Evolutionary conservation across 768 basidiomycete genomes (phyloP), one percentile per base, ranked within the genome.

Genomic region (Boletellus sp.): DNA sequence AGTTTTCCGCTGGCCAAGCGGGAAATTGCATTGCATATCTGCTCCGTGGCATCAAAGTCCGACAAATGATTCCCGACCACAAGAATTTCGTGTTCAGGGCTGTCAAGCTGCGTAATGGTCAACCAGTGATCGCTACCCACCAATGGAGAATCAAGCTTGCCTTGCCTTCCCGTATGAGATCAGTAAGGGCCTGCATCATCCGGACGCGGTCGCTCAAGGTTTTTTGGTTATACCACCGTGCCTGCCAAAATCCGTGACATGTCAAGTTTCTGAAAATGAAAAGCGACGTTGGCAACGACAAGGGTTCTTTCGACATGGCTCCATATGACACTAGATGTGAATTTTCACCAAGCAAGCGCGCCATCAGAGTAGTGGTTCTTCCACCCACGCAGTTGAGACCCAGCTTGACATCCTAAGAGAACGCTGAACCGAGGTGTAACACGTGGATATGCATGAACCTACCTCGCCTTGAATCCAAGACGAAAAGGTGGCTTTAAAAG

Each of bases 191-290:
- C 32, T 65, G 51, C 66, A 87, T 77, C 58, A 88, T 55, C 4
- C 60, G 60, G 47, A 77, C 72, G 36, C 82, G 72, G 55, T 85
- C 80, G 13, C 71, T 66, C 20, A 63, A 67, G 15, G 74, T 62
- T 45, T 78, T 76, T 23, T 74, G 66, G 22, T 67, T 64, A 54
- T 86, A 86, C 88, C 88, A 90, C 26, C 76, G 74, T 45, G 72
- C 80, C 64, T 88, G 85, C 87, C 89, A 91, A 66, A 85, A 90
- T 6, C 89, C 91, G 43, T 80, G 84, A 20, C 77, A 75, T 0
- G 77, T 84, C 55, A 94, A 72, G 64, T 90, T 87, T 55, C 84
- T 90, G 75, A 94, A 94, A 52, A 94, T 91, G 68, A 90, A 85
- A 19, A 83, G 71, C 0, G 87, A 86, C 0, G 87, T 84, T 1